Base-by-base conservation (phyloP, 2,329 filamentous ascomycete genomes). In the Zymoseptoria brevis region DNA sequence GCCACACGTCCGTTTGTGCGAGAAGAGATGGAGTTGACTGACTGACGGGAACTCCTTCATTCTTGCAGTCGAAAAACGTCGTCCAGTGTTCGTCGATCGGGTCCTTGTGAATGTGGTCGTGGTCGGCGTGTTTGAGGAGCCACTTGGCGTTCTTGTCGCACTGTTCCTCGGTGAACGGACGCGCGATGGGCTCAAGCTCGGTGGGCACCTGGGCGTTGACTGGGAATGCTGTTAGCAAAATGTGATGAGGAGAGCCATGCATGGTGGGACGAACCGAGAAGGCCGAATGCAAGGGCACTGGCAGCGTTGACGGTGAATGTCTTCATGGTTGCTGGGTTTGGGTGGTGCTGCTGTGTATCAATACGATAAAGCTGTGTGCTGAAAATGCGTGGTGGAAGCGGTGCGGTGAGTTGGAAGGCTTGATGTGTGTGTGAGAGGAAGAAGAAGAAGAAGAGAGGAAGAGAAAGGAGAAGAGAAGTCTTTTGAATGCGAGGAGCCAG, bases 361-460 rank as follows among this genome's bases (percentile, higher is more conserved):
- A 45, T 45, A n/a, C 13, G 35, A n/a, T 45, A 45, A 45, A 45
- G 35, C 35, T 45, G 35, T 16, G 13, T 45, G 35, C 35, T 45
- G 35, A 45, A 16, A 45, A 45, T 45, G 35, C 35, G 16, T 54
- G 50, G 21, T 57, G 52, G 19, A 26, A 19, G 30, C 19, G 55
- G 53, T 53, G 51, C 50, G 30, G 19, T 26, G 50, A 21, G 52
- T 29, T 8, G 56, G 35, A 57, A 54, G 19, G 8, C 48, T 21
- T n/a, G 19, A 54, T 1, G 6, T 45, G 35, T 45, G 54, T 49
- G 49, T 21, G 35, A 56, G 56, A 22, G 19, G 22, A 29, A 49
- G 30, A 21, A 50, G 57, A 55, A 41, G 52, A 55, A 26, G 45
- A 57, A 16, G 45, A 57, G 8, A 53, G n/a, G 30, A 8, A 35